A percentile compares a stretch with the other conserved stretches of the same genome.
Conservation (phyloP, 805 yeast genomes). For the Metschnikowia noctiluminum region DNA sequence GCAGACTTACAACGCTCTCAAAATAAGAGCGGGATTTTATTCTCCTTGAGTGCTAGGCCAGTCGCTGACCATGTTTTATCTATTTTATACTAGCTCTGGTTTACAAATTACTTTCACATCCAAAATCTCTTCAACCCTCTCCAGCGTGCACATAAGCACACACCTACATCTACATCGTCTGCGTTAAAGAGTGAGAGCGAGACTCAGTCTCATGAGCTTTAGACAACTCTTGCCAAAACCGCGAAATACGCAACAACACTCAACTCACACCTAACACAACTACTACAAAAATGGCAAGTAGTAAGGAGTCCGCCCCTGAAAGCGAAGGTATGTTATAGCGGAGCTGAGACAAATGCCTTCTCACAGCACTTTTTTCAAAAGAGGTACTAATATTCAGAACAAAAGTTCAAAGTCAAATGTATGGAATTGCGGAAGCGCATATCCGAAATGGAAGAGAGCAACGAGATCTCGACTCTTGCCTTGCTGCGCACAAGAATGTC, state of each 20-base stretch:
- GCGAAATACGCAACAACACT: too few relatives aligned
- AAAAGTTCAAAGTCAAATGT: slow-evolving; percentile 59
- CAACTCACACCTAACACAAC: too few relatives aligned
- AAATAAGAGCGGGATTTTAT: too few relatives aligned
- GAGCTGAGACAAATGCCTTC: not conserved
- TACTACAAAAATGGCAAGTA: slow-evolving; percentile 12
- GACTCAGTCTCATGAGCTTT: too few relatives aligned
- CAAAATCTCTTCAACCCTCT: not conserved
- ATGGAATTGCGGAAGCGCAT: slow-evolving; percentile 67
- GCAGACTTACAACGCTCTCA: too few relatives aligned
- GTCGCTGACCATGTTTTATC: too few relatives aligned
- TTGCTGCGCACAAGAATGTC: slow-evolving; percentile 73
- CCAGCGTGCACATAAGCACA: not conserved
- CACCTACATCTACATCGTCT: not conserved
- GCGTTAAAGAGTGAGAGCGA: not conserved
- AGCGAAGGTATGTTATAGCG: slow-evolving; percentile 36
- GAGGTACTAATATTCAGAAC: slow-evolving; percentile 24
- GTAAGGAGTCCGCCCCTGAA: slow-evolving; percentile 29
- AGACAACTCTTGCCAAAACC: too few relatives aligned
- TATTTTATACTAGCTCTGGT: too few relatives aligned
- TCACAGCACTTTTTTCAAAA: not conserved
- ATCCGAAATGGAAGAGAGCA: slow-evolving; percentile 68
- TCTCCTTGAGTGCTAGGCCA: too few relatives aligned
- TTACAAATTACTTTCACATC: not conserved
- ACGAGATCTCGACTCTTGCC: slow-evolving; percentile 72